Evolutionary conservation across 2,329 filamentous ascomycete genomes (phyloP).

Genomic region (Cladosporium austrohemisphaericum): DNA sequence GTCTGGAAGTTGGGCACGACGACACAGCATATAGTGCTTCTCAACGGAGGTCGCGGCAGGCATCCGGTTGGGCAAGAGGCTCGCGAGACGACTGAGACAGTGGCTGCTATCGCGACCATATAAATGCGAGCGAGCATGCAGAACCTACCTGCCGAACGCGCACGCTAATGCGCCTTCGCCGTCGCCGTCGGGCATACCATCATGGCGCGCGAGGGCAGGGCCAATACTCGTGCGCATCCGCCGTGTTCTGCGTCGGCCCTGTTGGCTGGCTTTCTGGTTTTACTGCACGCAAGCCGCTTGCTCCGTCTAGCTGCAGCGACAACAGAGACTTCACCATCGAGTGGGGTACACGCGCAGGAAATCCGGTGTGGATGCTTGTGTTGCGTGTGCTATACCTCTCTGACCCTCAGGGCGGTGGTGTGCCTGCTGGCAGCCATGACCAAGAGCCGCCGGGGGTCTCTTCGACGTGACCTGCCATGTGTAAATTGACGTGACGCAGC

Average conservation of each 20-base stretch:
- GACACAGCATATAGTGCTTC: not conserved
- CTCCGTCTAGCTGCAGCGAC: no score
- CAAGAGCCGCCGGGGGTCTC: no score
- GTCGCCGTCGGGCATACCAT: conserved; percentile 1
- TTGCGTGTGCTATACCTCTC: no score
- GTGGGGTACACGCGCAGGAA: no score
- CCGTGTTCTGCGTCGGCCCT: no score
- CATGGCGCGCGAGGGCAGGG: conserved; percentile 1
- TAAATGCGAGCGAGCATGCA: no score
- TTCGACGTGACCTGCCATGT: not conserved
- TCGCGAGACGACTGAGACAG: conserved; percentile 3
- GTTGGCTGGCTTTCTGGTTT: no score
- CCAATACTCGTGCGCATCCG: conserved; percentile 6
- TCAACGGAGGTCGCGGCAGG: not conserved
- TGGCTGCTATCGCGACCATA: conserved; percentile 1
- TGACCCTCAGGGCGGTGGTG: no score
- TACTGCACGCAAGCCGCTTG: no score
- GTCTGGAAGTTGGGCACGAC: no score
- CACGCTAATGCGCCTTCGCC: conserved; percentile 7
- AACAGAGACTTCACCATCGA: no score
- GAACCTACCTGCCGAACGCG: not conserved
- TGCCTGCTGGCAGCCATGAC: not conserved
- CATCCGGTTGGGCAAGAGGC: not conserved
- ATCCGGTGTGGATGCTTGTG: no score
- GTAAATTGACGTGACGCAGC: conserved; percentile 1